Percentiles rank a stretch among this genome's conserved stretches.
phyloP scores from a whole-genome alignment of 768 basidiomycete genomes.

The Leucocoprinus leucothites region DNA sequence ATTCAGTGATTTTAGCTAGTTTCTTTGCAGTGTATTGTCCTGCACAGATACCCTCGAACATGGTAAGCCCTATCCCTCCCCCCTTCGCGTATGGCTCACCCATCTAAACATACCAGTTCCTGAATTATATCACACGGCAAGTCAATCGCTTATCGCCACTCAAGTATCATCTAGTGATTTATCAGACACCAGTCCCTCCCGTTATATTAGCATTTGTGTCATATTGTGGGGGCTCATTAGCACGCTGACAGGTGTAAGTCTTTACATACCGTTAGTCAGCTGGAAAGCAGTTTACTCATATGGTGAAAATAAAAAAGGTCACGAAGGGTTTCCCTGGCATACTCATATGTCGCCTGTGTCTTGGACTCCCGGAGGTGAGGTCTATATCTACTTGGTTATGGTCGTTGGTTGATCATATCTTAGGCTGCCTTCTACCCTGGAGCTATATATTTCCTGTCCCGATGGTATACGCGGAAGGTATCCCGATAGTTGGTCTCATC shows the following conservation, averaged over 20 bases:
- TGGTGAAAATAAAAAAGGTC: conserved; percentile 28
- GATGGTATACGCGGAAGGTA: conserved; percentile 60
- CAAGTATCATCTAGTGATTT: not conserved
- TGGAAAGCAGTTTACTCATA: not conserved
- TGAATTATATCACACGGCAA: conserved; percentile 53
- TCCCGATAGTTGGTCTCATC: not conserved
- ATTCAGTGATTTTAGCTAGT: conserved; percentile 23
- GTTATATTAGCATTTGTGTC: conserved; percentile 60
- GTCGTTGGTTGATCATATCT: not conserved
- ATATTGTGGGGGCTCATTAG: conserved; percentile 63
- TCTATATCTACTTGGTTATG: not conserved
- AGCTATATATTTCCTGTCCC: conserved; percentile 41
- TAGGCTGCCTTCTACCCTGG: conserved; percentile 62
- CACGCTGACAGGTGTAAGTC: conserved; percentile 54
- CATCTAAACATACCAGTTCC: conserved; percentile 31
- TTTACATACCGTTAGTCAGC: not conserved
- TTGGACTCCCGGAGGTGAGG: conserved; percentile 58
- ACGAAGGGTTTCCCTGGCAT: conserved; percentile 55
- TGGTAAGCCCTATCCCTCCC: conserved; percentile 34
- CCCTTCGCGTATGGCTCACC: not conserved
- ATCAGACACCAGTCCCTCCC: conserved; percentile 43
- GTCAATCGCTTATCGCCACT: not conserved
- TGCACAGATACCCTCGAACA: conserved; percentile 65
- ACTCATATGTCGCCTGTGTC: conserved; percentile 53
- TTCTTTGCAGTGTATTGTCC: conserved; percentile 53